Conservation (phyloP, 805 yeast species). For the Candida tallmaniae region DNA sequence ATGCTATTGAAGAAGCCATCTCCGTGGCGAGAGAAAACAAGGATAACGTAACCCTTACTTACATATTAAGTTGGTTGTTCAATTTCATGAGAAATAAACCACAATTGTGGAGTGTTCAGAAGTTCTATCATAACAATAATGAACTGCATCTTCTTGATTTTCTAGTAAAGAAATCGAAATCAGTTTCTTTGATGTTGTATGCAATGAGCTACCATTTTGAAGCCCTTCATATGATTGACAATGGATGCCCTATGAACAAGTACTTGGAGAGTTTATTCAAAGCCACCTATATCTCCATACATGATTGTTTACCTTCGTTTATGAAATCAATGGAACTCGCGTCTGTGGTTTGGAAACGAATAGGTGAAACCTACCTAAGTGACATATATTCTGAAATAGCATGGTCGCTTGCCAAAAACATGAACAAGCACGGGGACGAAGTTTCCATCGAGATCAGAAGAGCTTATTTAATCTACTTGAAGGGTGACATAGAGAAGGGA, state of each 20-base stretch:
- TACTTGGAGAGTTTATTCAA: conserved; percentile 55
- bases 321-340: conserved; percentile 43
- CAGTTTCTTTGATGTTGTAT: conserved; percentile 43
- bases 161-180: conserved; percentile 49
- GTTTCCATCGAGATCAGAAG: conserved; percentile 36
- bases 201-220: conserved; percentile 67
- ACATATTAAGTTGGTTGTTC: conserved; percentile 69
- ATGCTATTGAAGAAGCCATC: conserved; percentile 83
- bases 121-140: conserved; percentile 43
- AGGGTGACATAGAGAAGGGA: conserved; percentile 40
- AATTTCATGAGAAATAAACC: conserved; percentile 70
- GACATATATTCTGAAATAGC: conserved; percentile 47
- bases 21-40: conserved; percentile 82
- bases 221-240: conserved; percentile 48
- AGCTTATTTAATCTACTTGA: conserved; percentile 30
- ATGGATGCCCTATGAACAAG: conserved; percentile 42
- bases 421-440: conserved; percentile 34
- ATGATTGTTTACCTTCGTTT: conserved; percentile 40
- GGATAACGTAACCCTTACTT: conserved; percentile 68
- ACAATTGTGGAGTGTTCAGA: conserved; percentile 40
- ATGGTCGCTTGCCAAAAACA: conserved; percentile 24
- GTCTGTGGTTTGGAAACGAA: conserved; percentile 47
- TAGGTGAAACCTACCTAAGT: conserved; percentile 46
- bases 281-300: conserved; percentile 51
- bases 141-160: conserved; percentile 66